Evolutionary conservation across 495 filamentous ascomycete species (phyloP).

Genomic region (Penicillium tannophilum): DNA sequence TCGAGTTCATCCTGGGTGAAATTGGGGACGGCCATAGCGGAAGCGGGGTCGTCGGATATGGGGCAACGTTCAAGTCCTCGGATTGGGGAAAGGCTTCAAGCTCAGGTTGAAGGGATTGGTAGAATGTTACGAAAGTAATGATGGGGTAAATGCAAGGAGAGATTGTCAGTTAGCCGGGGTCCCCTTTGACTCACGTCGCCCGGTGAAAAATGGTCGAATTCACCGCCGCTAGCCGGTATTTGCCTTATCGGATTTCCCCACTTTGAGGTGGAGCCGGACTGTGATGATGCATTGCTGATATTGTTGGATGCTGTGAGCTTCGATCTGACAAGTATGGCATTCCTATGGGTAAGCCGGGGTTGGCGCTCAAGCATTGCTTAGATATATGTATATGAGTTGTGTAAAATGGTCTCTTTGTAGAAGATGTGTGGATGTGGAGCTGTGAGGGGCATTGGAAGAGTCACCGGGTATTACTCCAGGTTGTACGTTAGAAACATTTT

Average conservation of each 20-base stretch:
- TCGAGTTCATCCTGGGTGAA: constrained; percentile 51
- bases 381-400: not conserved
- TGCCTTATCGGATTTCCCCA: constrained; percentile 26
- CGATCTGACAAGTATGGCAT: not conserved
- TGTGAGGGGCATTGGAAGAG: not conserved
- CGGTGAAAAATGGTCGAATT: constrained; percentile 22
- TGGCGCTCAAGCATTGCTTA: not conserved
- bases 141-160: constrained; percentile 5
- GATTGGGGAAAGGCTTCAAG: not conserved
- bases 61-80: not conserved
- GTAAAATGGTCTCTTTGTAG: not conserved
- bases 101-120: not conserved
- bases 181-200: constrained; percentile 18
- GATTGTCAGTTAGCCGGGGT: not conserved
- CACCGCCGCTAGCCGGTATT: constrained; percentile 25
- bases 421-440: not conserved
- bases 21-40: constrained; percentile 22
- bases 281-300: constrained; percentile 1
- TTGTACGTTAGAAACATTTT: not conserved
- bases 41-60: not conserved
- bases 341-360: not conserved
- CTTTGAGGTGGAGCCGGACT: constrained; percentile 13
- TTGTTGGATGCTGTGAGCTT: not conserved
- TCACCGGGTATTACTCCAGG: not conserved
- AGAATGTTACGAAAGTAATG: not conserved